phyloP scores from a whole-genome alignment of 441 rosid genomes.

The Pelargonium exstipulatum region DNA sequence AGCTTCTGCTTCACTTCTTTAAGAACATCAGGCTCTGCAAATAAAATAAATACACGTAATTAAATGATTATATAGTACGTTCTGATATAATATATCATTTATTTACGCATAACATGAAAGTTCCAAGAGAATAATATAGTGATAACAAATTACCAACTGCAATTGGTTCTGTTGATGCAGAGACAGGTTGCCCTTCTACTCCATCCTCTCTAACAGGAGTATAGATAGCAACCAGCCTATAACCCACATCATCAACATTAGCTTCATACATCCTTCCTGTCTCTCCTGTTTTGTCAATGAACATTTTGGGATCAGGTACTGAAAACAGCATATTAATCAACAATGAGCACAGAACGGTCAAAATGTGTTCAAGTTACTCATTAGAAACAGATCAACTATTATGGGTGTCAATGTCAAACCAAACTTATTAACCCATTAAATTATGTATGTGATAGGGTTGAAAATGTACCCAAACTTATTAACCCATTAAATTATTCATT shows the following conservation, averaged over 20 bases:
- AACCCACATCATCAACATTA: slow-evolving; percentile 97
- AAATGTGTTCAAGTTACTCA: not conserved
- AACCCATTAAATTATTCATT: too few relatives aligned
- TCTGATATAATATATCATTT: not conserved
- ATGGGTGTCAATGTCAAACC: too few relatives aligned
- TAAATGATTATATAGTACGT: not conserved
- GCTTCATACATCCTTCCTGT: slow-evolving; percentile 92
- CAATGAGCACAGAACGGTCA: not conserved
- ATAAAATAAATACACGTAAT: slow-evolving; percentile 13
- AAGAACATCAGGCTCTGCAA: slow-evolving; percentile 86
- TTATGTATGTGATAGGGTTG: too few relatives aligned
- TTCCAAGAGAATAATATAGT: not conserved
- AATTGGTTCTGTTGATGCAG: slow-evolving; percentile 90
- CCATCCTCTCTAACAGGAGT: slow-evolving; percentile 95
- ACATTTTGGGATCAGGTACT: slow-evolving; percentile 19
- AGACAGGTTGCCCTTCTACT: slow-evolving; percentile 89
- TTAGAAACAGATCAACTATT: not conserved
- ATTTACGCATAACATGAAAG: not conserved
- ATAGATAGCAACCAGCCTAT: slow-evolving; percentile 83
- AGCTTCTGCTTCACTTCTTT: slow-evolving; percentile 92
- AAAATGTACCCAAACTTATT: too few relatives aligned
- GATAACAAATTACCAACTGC: slow-evolving; percentile 63
- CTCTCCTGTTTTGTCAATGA: slow-evolving; percentile 59
- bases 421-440: too few relatives aligned
- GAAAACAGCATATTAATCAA: not conserved